Percentiles rank a stretch among this genome's conserved stretches.
Evolutionary conservation across 352 stramenopile genomes (phyloP).

Genomic region (Pythium brassicae): DNA sequence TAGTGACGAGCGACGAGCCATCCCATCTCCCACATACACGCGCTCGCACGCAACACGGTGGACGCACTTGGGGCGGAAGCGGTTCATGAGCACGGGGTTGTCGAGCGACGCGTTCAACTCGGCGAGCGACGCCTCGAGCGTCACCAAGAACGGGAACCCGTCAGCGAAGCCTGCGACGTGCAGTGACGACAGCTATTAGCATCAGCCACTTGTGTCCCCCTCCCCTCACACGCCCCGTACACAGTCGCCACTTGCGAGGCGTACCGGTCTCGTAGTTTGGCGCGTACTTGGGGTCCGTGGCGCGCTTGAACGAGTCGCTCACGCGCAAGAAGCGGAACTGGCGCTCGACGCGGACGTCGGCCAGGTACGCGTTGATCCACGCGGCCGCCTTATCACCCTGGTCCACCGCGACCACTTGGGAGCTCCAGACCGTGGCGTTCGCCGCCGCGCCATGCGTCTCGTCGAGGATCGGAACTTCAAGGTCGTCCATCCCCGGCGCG

Average conservation of each 20-base stretch:
- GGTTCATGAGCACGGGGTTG: conserved; percentile 63
- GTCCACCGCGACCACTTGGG: conserved; percentile 47
- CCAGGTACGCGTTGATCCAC: conserved; percentile 64
- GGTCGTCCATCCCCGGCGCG: conserved; percentile 49
- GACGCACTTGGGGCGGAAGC: conserved; percentile 79
- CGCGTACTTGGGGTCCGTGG: conserved; percentile 54
- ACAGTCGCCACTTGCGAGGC: no score
- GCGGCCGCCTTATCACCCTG: conserved; percentile 50
- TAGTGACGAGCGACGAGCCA: background rate
- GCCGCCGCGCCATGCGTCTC: conserved; percentile 25
- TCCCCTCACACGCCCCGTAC: no score
- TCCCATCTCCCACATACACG: background rate
- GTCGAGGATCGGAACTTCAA: conserved; percentile 49
- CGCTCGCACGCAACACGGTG: background rate
- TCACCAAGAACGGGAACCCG: conserved; percentile 71
- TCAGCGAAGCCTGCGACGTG: conserved; percentile 60
- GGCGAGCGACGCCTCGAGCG: conserved; percentile 49
- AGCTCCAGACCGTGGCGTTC: conserved; percentile 57
- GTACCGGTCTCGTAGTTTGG: conserved; percentile 46
- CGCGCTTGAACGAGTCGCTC: conserved; percentile 52
- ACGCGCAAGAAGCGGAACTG: conserved; percentile 54
- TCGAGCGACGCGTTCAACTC: conserved; percentile 53
- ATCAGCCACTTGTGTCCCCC: no score
- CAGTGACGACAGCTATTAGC: background rate
- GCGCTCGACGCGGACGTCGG: conserved; percentile 23